These are phyloP conservation scores for Coemansia asiatica DNA, from an alignment of 192 early-diverging fungal genomes.

Conservation along the genomic window DNA sequence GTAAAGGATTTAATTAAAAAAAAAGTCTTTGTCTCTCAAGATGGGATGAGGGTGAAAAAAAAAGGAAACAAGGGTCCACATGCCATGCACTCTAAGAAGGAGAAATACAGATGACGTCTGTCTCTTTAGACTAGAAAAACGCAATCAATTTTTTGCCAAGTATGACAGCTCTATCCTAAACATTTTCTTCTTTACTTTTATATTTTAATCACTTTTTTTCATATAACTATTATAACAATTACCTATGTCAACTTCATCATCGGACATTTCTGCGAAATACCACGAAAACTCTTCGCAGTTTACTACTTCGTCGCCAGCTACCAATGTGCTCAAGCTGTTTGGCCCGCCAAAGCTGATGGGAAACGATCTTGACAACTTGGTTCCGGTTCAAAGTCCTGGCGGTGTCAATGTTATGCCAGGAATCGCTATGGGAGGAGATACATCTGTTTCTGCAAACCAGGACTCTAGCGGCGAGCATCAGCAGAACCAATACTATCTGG, in stretches of 20 bases:
- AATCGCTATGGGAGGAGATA: constrained; percentile 10
- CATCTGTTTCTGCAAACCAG: not conserved
- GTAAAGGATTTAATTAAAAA: constrained; percentile 1
- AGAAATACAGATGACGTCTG: not conserved
- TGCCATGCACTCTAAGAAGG: not conserved
- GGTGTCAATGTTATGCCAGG: constrained; percentile 28
- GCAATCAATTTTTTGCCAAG: not conserved
- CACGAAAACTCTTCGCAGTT: constrained; percentile 4
- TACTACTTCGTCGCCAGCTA: not conserved
- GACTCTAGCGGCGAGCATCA: constrained; percentile 2
- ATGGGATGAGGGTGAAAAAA: not conserved
- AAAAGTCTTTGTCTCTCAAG: no score
- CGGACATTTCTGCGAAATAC: constrained; percentile 6
- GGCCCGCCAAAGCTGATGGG: constrained; percentile 30
- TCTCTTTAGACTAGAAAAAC: no score
- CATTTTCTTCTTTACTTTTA: constrained; percentile 2
- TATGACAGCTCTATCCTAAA: no score
- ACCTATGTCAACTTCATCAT: constrained; percentile 1
- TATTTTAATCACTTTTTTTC: not conserved
- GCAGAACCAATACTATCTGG: constrained; percentile 30
- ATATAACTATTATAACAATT: not conserved
- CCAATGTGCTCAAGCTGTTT: constrained; percentile 13
- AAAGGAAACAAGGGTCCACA: not conserved
- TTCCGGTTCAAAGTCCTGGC: constrained; percentile 6
- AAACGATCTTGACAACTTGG: constrained; percentile 15